These are phyloP conservation scores for Leptographium galeiforme DNA, from an alignment of 2,329 filamentous ascomycete genomes.

Conservation along the genomic window DNA sequence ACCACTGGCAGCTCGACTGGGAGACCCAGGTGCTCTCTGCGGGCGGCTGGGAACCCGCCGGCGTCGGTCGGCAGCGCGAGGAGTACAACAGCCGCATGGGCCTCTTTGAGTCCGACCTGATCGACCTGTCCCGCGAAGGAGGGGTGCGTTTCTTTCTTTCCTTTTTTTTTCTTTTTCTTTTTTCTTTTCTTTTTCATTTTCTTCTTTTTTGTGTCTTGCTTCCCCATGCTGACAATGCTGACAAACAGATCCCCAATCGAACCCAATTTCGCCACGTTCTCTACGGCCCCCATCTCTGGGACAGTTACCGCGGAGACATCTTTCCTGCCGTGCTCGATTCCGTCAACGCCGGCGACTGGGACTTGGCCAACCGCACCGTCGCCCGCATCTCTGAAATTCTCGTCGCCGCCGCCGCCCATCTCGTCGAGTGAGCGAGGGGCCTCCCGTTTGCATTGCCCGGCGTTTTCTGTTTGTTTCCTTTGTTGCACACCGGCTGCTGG, in stretches of 20 bases:
- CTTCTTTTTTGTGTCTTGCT: background rate
- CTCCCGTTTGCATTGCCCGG: conserved; percentile 9
- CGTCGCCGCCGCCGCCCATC: conserved; percentile 36
- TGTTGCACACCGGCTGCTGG: background rate
- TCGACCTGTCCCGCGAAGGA: conserved; percentile 59
- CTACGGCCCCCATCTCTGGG: conserved; percentile 73
- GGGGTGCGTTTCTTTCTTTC: conserved; percentile 50
- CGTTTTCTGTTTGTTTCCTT: background rate
- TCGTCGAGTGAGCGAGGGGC: conserved; percentile 6
- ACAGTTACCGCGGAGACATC: conserved; percentile 49
- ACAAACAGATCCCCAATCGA: conserved; percentile 62
- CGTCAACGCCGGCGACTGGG: conserved; percentile 59
- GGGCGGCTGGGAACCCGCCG: conserved; percentile 63
- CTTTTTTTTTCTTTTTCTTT: background rate
- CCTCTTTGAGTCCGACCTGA: conserved; percentile 66
- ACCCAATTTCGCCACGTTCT: conserved; percentile 91
- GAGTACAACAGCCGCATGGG: conserved; percentile 70
- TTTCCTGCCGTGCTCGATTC: conserved; percentile 82
- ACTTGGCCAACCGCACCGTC: conserved; percentile 51
- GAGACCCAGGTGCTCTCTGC: conserved; percentile 55
- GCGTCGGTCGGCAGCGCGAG: conserved; percentile 52
- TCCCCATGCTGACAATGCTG: background rate
- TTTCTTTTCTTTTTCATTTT: background rate
- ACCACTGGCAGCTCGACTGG: conserved; percentile 67
- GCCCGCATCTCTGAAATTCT: conserved; percentile 60